A percentile compares a stretch with the other conserved stretches of the same genome.
These are phyloP conservation scores for Coelastrella sp. DNA, from an alignment of 139 green algal genomes.

Conservation along the genomic window DNA sequence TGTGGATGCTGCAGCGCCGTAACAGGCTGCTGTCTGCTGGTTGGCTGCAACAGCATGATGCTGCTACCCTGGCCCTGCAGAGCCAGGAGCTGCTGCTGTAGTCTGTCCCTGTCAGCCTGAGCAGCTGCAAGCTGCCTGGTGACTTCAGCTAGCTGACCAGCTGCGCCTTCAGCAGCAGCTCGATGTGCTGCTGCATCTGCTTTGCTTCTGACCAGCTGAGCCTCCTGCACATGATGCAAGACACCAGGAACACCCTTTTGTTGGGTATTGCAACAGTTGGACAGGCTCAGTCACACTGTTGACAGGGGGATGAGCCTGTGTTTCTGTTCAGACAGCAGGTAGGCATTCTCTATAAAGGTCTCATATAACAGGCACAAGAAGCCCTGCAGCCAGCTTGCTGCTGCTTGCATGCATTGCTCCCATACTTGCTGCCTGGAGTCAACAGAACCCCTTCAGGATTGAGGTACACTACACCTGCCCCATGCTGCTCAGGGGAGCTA, in stretches of 20 bases:
- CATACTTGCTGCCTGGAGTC: too few relatives aligned
- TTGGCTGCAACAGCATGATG: not conserved
- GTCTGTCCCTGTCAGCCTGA: not conserved
- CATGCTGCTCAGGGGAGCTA: too few relatives aligned
- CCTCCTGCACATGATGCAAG: not conserved
- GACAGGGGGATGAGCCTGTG: too few relatives aligned
- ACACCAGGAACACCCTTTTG: not conserved
- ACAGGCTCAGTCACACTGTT: too few relatives aligned
- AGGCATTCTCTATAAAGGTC: too few relatives aligned
- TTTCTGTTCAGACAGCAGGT: too few relatives aligned
- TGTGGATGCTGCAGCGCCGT: not conserved
- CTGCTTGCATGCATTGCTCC: too few relatives aligned
- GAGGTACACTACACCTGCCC: too few relatives aligned
- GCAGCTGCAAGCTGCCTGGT: not conserved
- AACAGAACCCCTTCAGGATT: too few relatives aligned
- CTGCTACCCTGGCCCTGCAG: not conserved
- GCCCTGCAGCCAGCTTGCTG: too few relatives aligned
- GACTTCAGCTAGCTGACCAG: not conserved
- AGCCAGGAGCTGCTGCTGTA: not conserved
- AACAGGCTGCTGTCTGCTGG: too few relatives aligned
- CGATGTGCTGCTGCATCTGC: not conserved
- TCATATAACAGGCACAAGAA: too few relatives aligned
- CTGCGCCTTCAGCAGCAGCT: not conserved
- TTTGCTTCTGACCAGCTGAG: not conserved
- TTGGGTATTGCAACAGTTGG: not conserved